phyloP scores from a whole-genome alignment of 1,284 basidiomycete genomes.

The Bjerkandera adusta region DNA sequence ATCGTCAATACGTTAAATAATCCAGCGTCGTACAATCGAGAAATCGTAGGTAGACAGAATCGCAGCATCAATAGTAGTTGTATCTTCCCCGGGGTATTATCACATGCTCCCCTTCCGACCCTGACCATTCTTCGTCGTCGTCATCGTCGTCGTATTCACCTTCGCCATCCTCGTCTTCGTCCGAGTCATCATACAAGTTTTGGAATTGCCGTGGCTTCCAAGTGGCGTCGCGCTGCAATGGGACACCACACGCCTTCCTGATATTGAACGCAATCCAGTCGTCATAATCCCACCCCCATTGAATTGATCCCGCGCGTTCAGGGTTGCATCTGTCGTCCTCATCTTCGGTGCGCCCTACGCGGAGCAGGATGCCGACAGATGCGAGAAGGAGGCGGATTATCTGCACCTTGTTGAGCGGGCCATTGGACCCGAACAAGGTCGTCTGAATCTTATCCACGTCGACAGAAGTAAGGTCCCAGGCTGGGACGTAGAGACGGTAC shows the following conservation, averaged over 20 bases:
- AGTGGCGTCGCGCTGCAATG: constrained; percentile 2
- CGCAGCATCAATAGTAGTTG: no score
- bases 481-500: background rate
- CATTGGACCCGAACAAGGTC: constrained; percentile 7
- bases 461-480: constrained; percentile 4
- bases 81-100: no score
- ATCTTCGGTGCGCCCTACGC: constrained; percentile 8
- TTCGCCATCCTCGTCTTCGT: background rate
- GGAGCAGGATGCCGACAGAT: constrained; percentile 7
- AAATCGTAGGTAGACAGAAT: no score
- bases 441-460: constrained; percentile 1
- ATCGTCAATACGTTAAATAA: no score
- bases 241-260: constrained; percentile 7
- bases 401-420: constrained; percentile 3
- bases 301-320: background rate
- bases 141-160: no score
- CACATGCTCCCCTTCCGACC: no score
- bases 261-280: constrained; percentile 13
- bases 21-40: no score
- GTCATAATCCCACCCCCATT: constrained; percentile 9
- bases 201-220: constrained; percentile 1
- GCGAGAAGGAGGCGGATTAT: constrained; percentile 8
- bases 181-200: no score
- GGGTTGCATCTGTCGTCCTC: constrained; percentile 6
- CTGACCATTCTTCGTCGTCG: no score